These are phyloP conservation scores for Lonicera japonica DNA, from an alignment of 129 eudicot genomes.

Conservation along the genomic window DNA sequence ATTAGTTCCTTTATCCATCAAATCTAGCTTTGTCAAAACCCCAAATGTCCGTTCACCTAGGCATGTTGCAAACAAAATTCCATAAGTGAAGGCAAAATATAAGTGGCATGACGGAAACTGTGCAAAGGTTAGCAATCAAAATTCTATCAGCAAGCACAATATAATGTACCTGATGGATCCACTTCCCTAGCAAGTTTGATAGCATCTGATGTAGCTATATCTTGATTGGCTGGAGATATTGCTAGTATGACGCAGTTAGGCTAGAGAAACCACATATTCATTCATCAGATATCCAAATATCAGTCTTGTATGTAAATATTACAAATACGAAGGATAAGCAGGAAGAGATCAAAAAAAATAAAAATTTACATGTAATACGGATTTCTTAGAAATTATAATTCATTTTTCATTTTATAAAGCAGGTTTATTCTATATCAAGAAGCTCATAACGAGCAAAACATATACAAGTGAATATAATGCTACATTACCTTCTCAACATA, in stretches of 20 bases:
- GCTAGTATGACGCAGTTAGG: slow-evolving; percentile 82
- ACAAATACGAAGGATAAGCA: neutral
- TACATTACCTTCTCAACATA: slow-evolving; percentile 84
- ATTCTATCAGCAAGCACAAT: neutral
- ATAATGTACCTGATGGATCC: slow-evolving; percentile 67
- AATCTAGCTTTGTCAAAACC: slow-evolving; percentile 80
- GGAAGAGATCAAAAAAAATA: neutral
- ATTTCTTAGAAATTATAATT: no score
- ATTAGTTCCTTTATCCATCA: slow-evolving; percentile 93
- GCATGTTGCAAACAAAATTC: slow-evolving; percentile 2
- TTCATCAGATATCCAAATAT: neutral
- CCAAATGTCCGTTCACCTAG: slow-evolving; percentile 89
- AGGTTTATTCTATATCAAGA: neutral
- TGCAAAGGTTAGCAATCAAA: neutral
- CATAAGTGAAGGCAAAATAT: neutral
- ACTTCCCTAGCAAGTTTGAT: slow-evolving; percentile 83
- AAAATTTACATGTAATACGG: neutral
- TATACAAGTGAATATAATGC: neutral
- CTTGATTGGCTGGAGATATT: slow-evolving; percentile 93
- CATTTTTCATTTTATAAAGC: neutral
- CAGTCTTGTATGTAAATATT: no score
- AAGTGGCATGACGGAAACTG: neutral
- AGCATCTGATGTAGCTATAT: slow-evolving; percentile 92
- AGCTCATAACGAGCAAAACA: neutral
- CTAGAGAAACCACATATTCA: slow-evolving; percentile 21